Base-by-base conservation (phyloP, 352 stramenopile genomes). In the Phytopythium litorale region DNA sequence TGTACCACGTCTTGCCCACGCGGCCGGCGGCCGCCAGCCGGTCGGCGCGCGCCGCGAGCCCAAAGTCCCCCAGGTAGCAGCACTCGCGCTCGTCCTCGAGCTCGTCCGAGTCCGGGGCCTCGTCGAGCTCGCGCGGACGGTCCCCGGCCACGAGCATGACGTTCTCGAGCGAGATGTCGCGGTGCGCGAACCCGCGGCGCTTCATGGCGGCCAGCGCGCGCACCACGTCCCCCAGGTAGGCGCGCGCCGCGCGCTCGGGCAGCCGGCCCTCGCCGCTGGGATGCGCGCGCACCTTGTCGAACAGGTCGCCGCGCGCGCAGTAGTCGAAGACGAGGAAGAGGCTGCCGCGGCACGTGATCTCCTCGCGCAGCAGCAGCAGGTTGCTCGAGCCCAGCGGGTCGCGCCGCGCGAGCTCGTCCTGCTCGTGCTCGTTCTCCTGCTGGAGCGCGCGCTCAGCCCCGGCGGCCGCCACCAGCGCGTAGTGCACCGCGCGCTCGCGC, bases 1-100 rank as follows among this genome's bases (percentile, higher is more conserved):
- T 89, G 71, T 89, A 89, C 72, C 76, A 87, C 13, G 60, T 63
- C 63, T 90, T 90, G 48, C 81, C 81, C 8, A 87, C 75, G 32
- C 76, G 66, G 35, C 69, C 66, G 23, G 59, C 37, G n/a, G 65
- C 64, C 9, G 63, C 59, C 18, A 35, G 49, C 46, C 63, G 30
- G 73, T 63, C 19, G 68, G 56, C 23, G 4, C 65, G 50, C 1
- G 56, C 40, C 18, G 74, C 76, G 8, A 89, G 56, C 7, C 79
- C 79, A 63, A 89, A 87, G 68, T 89, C 79, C 53, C 71, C 79
- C 19, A 89, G 60, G 30, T 82, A 65, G 55, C 74, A 83, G 38
- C 67, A 67, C 16, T 70, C 73, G 58, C 68, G 51, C 49, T 63
- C 56, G 11, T 76, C 66, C 4, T 30, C 53, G 0, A 21, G 18